phyloP scores from a whole-genome alignment of 139 green algal genomes.

The Eudorina sp. region DNA sequence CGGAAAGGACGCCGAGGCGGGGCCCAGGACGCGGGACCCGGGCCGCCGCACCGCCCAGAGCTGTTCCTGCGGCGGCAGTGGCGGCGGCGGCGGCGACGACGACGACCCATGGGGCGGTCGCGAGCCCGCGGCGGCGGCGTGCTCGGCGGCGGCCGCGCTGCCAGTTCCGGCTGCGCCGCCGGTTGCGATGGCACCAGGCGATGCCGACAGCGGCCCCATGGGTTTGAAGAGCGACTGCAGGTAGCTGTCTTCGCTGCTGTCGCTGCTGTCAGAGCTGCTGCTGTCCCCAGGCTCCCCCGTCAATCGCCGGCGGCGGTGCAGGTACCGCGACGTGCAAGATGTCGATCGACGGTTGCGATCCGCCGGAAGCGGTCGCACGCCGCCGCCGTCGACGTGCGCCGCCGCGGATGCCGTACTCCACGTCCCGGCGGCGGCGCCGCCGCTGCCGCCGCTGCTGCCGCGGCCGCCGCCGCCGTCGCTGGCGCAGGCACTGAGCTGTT shows the following conservation, averaged over 20 bases:
- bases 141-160: too few species aligned
- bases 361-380: not conserved
- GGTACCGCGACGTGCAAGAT: not conserved
- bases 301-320: not conserved
- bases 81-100: too few species aligned
- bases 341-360: not conserved
- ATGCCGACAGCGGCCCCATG: too few species aligned
- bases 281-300: not conserved
- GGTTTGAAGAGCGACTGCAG: not conserved
- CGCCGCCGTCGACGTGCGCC: not conserved
- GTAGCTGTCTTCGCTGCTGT: not conserved
- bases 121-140: too few species aligned
- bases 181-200: too few species aligned
- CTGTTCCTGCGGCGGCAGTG: too few species aligned
- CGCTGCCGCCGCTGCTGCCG: not conserved
- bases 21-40: too few species aligned
- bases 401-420: not conserved
- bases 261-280: not conserved
- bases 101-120: too few species aligned
- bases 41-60: too few species aligned
- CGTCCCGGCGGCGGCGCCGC: not conserved
- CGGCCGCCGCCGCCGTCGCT: not conserved
- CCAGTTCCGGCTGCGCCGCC: too few species aligned
- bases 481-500: not conserved
- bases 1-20: too few species aligned